These are phyloP conservation scores for Helianthus annuus DNA, from an alignment of 129 eudicot species.

Conservation along the genomic window HanXRQr2.0-SUNRISE NC_035447.2:131166249-131166748, in stretches of 20 bases:
- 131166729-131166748: not conserved
- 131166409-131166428: conserved; percentile 10
- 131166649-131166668: conserved; percentile 3
- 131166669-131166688: conserved; percentile 6
- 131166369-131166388: not conserved
- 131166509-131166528: conserved; percentile 1
- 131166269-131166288: not conserved
- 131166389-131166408: conserved; percentile 15
- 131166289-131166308: not conserved
- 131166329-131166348: conserved; percentile 15
- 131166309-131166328: conserved; percentile 16
- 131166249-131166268: conserved; percentile 34
- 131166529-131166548: conserved; percentile 15
- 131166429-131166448: conserved; percentile 1
- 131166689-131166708: conserved; percentile 10
- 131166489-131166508: conserved; percentile 2
- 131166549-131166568: conserved; percentile 9
- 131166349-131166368: conserved; percentile 1
- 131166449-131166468: not conserved
- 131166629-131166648: conserved; percentile 18
- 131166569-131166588: conserved; percentile 12
- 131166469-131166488: conserved; percentile 12
- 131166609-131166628: conserved; percentile 15
- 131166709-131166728: conserved; percentile 11
- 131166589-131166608: conserved; percentile 2